Base-by-base conservation (phyloP, 805 yeast genomes). In the Ogataea trehalophila region DNA sequence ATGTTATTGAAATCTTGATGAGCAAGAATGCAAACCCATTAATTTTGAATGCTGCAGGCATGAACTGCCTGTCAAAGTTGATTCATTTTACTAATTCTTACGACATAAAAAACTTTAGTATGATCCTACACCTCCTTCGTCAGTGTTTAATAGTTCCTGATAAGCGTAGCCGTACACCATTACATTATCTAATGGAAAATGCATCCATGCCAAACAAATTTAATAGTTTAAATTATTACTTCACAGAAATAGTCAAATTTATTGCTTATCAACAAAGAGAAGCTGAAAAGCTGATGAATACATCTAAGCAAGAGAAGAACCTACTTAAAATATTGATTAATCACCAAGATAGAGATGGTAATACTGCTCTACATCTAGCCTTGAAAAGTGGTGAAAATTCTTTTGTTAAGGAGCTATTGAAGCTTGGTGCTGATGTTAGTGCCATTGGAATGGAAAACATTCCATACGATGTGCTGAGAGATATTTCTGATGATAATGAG, bases 291-390 rank as follows among this genome's bases (percentile, higher is more conserved):
- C 33, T 55, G 23, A 49, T 51, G 45, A 43, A 36, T 16, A 39
- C 50, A 14, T 47, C 50, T 5, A 50, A 47, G 15, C 55, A 63
- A 29, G 70, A 72, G 43, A 69, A 69, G 42, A 68, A 73, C 18
- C 57, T 81, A 43, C 73, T 83, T 39, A 76, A 77, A 43, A 77
- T 82, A 53, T 70, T 85, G 37, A 61, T 85, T 29, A 86, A 88
- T 59, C 90, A 83, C 56, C 87, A 80, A 60, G 98, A 94, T 65
- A 74, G 73, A 20, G 75, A 81, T 50, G 97, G 97, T 5, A 88
- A 90, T 56, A 88, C 97, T 0, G 88, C 95, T 6, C 68, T 90
- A 42, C 95, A 89, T 58, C 70, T 92, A 40, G 90, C 96, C 0
- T 79, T 81, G 15, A 72, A 80, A 35, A 68, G 79, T 8, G 76